Conservation (phyloP, 306 rosid genomes). For the Oxytropis ochrocephala region DNA sequence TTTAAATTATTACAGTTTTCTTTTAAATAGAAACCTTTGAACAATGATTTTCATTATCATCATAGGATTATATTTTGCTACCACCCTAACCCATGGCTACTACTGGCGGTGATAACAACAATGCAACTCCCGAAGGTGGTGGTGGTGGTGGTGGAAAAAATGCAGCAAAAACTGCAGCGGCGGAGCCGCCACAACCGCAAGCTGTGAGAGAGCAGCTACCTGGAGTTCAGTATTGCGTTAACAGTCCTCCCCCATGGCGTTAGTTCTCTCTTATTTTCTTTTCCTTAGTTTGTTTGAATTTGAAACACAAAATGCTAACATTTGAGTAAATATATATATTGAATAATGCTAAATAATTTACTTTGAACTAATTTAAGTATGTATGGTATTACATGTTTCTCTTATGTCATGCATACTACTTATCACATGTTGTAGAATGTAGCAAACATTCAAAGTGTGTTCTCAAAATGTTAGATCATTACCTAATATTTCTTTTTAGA, state of each 20-base stretch:
- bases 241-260: conserved; percentile 90
- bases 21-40: not conserved
- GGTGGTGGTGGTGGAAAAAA: not conserved
- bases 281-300: not conserved
- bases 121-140: not conserved
- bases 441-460: not conserved
- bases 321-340: not conserved
- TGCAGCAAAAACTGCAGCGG: not conserved
- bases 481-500: not conserved
- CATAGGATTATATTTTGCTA: too few species aligned
- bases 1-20: not conserved
- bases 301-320: not conserved
- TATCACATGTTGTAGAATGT: not conserved
- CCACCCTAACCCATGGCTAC: too few species aligned
- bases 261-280: not conserved
- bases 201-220: conserved; percentile 57
- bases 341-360: not conserved
- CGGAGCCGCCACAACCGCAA: conserved; percentile 9
- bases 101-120: not conserved
- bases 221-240: conserved; percentile 64
- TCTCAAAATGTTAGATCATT: not conserved
- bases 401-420: too few species aligned
- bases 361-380: not conserved
- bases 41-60: not conserved
- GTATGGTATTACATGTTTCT: too few species aligned